Percentiles rank a stretch among this genome's conserved stretches.
Conservation (phyloP, 202 grass and related monocot genomes). For the Panicum virgatum region DNA sequence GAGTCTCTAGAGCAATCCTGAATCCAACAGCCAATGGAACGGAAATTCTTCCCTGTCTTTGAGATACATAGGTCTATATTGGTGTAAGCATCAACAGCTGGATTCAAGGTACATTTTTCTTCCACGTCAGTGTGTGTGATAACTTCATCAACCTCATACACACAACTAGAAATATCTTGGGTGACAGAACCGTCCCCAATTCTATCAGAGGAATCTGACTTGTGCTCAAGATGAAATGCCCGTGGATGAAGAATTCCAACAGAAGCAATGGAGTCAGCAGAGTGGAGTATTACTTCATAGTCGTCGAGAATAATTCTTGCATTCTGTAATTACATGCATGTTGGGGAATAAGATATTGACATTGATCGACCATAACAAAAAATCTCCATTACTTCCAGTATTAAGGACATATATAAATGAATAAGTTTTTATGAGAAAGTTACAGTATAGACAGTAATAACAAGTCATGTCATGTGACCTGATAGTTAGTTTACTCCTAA, state of each 20-base stretch:
- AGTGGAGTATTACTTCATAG: slow-evolving; percentile 80
- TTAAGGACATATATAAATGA: not conserved
- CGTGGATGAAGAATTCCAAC: slow-evolving; percentile 90
- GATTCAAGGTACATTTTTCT: slow-evolving; percentile 35
- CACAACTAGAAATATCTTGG: slow-evolving; percentile 39
- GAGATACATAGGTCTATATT: slow-evolving; percentile 55
- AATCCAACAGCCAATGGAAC: slow-evolving; percentile 83
- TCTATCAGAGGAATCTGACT: slow-evolving; percentile 46
- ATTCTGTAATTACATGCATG: slow-evolving; percentile 57
- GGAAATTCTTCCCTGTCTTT: slow-evolving; percentile 56
- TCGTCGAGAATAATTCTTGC: slow-evolving; percentile 90
- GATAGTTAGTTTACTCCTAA: not conserved
- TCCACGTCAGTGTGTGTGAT: slow-evolving; percentile 29
- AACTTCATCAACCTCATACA: slow-evolving; percentile 68
- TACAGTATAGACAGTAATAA: not conserved
- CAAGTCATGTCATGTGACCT: not conserved
- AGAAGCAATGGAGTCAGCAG: slow-evolving; percentile 78
- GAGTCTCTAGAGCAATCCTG: slow-evolving; percentile 50
- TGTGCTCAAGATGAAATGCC: slow-evolving; percentile 76
- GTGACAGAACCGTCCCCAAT: slow-evolving; percentile 9
- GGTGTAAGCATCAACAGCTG: slow-evolving; percentile 38
- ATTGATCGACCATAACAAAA: not conserved
- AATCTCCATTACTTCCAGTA: not conserved
- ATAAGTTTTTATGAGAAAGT: not conserved
- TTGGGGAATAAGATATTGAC: slow-evolving; percentile 24